Conservation (phyloP, 176 grass and related monocot genomes). For the Canna indica region DNA sequence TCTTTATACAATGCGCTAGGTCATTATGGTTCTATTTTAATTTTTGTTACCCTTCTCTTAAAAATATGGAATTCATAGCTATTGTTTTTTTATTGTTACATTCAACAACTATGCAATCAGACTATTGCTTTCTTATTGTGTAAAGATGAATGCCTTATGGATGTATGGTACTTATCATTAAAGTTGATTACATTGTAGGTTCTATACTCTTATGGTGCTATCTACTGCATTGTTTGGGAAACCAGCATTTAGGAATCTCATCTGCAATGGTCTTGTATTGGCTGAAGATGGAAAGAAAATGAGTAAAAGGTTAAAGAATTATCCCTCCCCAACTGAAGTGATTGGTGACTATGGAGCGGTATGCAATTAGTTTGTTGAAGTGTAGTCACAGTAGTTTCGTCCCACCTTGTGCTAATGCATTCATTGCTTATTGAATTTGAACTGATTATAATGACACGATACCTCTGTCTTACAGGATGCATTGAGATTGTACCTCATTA, state of each 20-base stretch:
- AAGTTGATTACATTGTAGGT: slow-evolving; percentile 41
- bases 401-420: background rate
- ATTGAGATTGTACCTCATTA: slow-evolving; percentile 84
- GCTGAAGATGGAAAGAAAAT: slow-evolving; percentile 99
- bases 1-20: background rate
- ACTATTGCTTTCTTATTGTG: background rate
- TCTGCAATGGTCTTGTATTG: slow-evolving; percentile 97
- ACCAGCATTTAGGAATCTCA: slow-evolving; percentile 97
- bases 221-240: slow-evolving; percentile 96
- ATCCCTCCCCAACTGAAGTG: slow-evolving; percentile 66
- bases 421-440: background rate
- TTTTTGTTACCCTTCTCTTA: too few relatives aligned
- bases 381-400: background rate
- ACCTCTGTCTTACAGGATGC: slow-evolving; percentile 62
- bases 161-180: background rate
- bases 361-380: slow-evolving; percentile 39
- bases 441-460: slow-evolving; percentile 4
- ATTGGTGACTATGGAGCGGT: slow-evolving; percentile 88
- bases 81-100: too few relatives aligned
- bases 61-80: too few relatives aligned
- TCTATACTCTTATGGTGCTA: slow-evolving; percentile 96
- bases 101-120: too few relatives aligned
- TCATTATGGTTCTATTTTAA: background rate
- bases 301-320: slow-evolving; percentile 99
- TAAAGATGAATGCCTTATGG: background rate